Evolutionary conservation across 768 basidiomycete genomes (phyloP).

Genomic region (Coprinopsis sp.): DNA sequence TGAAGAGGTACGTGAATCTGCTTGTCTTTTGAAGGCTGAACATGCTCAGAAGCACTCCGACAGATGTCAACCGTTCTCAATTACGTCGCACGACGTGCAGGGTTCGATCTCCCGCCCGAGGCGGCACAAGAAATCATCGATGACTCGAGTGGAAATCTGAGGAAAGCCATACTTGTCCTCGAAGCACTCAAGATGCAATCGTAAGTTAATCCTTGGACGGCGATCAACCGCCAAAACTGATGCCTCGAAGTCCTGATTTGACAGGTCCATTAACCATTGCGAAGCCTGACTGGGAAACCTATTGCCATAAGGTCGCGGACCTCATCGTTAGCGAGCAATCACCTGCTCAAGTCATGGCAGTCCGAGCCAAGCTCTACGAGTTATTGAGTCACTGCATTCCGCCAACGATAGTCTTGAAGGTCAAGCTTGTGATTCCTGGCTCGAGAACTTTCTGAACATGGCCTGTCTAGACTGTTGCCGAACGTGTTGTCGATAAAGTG

Average conservation of each 20-base stretch:
- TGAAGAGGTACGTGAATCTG: slow-evolving; percentile 53
- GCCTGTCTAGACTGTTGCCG: slow-evolving; percentile 74
- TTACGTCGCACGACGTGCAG: slow-evolving; percentile 75
- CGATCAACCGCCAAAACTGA: not conserved
- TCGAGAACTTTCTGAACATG: not conserved
- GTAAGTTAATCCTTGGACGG: slow-evolving; percentile 37
- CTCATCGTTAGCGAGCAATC: slow-evolving; percentile 86
- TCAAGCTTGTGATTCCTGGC: slow-evolving; percentile 25
- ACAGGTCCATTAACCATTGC: slow-evolving; percentile 76
- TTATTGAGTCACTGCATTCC: slow-evolving; percentile 96
- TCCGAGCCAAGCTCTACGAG: slow-evolving; percentile 91
- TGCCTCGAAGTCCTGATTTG: slow-evolving; percentile 64
- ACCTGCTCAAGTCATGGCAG: slow-evolving; percentile 85
- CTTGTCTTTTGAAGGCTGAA: not conserved
- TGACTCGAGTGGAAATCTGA: slow-evolving; percentile 84
- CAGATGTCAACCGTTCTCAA: slow-evolving; percentile 83
- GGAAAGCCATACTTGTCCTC: slow-evolving; percentile 90
- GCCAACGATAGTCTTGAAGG: slow-evolving; percentile 87
- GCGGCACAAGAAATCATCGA: slow-evolving; percentile 71
- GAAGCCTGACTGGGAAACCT: slow-evolving; percentile 99
- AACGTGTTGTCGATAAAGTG: slow-evolving; percentile 78
- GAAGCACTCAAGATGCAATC: slow-evolving; percentile 98
- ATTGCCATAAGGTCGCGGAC: slow-evolving; percentile 89
- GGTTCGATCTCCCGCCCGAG: slow-evolving; percentile 76
- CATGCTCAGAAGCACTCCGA: not conserved